A percentile compares a stretch with the other conserved stretches of the same genome.
Conservation (phyloP, 495 filamentous ascomycete species). For the Hypoxylon crocopeplum region DNA sequence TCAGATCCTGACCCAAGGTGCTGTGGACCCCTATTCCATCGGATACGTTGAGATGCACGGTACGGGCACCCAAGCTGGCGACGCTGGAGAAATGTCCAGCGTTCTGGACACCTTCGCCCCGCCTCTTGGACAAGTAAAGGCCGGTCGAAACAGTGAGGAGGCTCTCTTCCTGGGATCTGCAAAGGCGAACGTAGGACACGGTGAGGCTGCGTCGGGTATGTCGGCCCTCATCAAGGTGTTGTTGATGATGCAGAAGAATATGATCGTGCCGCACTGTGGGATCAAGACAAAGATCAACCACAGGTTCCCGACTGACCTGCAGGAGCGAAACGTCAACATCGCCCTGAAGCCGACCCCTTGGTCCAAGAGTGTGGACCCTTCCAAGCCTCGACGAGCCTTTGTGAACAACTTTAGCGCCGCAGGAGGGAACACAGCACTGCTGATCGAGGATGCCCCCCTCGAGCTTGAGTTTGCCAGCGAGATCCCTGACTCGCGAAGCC, state of each 20-base stretch:
- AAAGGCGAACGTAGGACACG: slow-evolving; percentile 59
- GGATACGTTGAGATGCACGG: slow-evolving; percentile 52
- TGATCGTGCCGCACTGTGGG: slow-evolving; percentile 69
- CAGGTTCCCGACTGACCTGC: slow-evolving; percentile 65
- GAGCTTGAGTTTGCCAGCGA: background rate
- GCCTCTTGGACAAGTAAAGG: background rate
- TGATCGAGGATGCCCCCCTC: slow-evolving; percentile 57
- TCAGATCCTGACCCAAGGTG: slow-evolving; percentile 43
- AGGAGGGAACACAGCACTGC: slow-evolving; percentile 59
- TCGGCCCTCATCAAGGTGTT: slow-evolving; percentile 65
- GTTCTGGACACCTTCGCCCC: slow-evolving; percentile 67
- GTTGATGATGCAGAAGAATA: slow-evolving; percentile 74
- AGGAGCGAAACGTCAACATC: slow-evolving; percentile 59
- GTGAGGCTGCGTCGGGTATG: slow-evolving; percentile 55
- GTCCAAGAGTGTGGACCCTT: background rate
- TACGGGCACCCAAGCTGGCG: slow-evolving; percentile 60
- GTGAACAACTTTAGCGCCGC: too few relatives aligned
- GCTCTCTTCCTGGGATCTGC: slow-evolving; percentile 55
- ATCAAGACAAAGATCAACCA: slow-evolving; percentile 62
- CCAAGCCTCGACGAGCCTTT: slow-evolving; percentile 48
- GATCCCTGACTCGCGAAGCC: slow-evolving; percentile 41
- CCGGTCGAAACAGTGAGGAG: slow-evolving; percentile 38
- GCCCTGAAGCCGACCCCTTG: slow-evolving; percentile 55
- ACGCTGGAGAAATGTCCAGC: slow-evolving; percentile 67
- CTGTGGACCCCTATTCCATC: slow-evolving; percentile 47